phyloP scores from a whole-genome alignment of 1,139 yeast species.

The Blastobotrys persicus region DNA sequence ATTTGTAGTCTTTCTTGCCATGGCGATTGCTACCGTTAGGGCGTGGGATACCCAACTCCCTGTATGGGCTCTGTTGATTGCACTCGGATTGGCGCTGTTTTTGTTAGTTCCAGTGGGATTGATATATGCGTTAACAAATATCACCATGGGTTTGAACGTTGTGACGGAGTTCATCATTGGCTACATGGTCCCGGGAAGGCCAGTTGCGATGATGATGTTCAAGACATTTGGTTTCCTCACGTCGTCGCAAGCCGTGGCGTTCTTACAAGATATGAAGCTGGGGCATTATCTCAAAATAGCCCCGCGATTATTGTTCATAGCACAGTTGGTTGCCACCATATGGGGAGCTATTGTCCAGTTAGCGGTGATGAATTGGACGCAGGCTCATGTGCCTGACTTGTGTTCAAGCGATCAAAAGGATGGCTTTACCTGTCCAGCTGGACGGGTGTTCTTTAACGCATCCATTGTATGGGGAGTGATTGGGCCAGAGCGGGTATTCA shows the following conservation, averaged over 20 bases:
- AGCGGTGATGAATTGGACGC: constrained; percentile 48
- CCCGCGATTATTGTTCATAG: constrained; percentile 57
- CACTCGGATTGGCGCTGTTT: constrained; percentile 50
- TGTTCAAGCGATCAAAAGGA: constrained; percentile 48
- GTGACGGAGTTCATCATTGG: constrained; percentile 63
- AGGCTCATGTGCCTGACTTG: constrained; percentile 45
- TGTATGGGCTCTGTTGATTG: constrained; percentile 56
- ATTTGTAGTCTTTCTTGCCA: constrained; percentile 47
- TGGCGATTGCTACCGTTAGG: constrained; percentile 50
- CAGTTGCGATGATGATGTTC: constrained; percentile 58
- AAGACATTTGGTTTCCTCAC: constrained; percentile 61
- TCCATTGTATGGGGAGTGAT: constrained; percentile 66
- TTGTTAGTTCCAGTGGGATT: constrained; percentile 57
- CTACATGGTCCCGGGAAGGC: constrained; percentile 61
- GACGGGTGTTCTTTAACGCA: constrained; percentile 51
- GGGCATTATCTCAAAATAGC: constrained; percentile 64
- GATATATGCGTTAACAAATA: constrained; percentile 55
- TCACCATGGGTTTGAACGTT: constrained; percentile 55
- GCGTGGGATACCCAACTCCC: constrained; percentile 44
- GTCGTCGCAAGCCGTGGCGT: constrained; percentile 56
- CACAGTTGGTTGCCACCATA: constrained; percentile 45
- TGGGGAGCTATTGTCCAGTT: constrained; percentile 40
- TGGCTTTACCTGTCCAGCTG: constrained; percentile 50
- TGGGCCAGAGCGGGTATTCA: constrained; percentile 54
- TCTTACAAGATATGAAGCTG: constrained; percentile 56